Percentiles rank a stretch among this genome's conserved stretches.
phyloP scores from a whole-genome alignment of 2,329 filamentous ascomycete genomes.

The Trichoderma lentiforme region DNA sequence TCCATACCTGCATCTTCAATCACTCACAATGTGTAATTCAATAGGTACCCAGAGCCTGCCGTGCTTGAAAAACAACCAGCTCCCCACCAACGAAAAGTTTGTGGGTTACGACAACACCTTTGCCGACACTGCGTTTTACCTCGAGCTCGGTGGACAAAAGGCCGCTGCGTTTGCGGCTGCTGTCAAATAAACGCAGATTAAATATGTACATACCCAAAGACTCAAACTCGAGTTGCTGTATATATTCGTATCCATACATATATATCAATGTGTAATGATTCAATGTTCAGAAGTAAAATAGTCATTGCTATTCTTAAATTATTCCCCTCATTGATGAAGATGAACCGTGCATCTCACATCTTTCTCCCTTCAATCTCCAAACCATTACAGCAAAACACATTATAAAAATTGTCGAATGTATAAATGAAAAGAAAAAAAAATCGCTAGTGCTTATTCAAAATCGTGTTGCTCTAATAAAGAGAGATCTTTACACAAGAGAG shows the following conservation, averaged over 20 bases:
- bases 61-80: constrained; percentile 1
- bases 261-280: background rate
- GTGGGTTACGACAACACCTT: constrained; percentile 11
- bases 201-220: background rate
- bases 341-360: background rate
- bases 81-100: constrained; percentile 14
- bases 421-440: background rate
- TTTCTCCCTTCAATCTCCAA: background rate
- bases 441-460: constrained; percentile 4
- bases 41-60: constrained; percentile 7
- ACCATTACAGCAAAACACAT: background rate
- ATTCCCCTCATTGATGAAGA: background rate
- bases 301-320: background rate
- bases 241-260: background rate
- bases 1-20: background rate
- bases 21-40: too few relatives aligned
- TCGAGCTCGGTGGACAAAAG: constrained; percentile 9
- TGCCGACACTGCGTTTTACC: background rate
- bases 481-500: background rate
- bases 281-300: background rate
- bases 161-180: constrained; percentile 2
- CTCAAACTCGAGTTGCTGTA: background rate
- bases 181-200: background rate
- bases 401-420: background rate
- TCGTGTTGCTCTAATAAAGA: background rate